Conservation (phyloP, 2,329 filamentous ascomycete species). For the Fusarium citri region DNA sequence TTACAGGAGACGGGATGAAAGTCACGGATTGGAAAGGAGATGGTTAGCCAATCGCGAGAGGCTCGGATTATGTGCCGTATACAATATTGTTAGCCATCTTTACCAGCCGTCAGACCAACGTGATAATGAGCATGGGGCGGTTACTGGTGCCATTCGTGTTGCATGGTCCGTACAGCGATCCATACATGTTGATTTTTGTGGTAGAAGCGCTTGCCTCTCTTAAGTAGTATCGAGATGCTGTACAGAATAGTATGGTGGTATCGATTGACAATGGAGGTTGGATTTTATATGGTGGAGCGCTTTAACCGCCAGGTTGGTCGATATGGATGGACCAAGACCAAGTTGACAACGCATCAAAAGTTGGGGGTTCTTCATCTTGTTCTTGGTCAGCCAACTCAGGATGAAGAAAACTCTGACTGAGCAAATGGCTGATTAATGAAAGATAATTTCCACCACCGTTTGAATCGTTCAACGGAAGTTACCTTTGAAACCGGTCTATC, state of each 20-base stretch:
- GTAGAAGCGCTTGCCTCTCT: neutral
- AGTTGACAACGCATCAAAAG: constrained; percentile 23
- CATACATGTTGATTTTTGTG: constrained; percentile 9
- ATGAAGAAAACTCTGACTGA: neutral
- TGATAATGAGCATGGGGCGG: constrained; percentile 18
- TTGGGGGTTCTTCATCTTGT: neutral
- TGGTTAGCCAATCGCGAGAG: neutral
- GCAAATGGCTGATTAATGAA: neutral
- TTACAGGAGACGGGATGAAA: constrained; percentile 31
- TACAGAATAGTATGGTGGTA: neutral
- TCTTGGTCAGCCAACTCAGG: neutral
- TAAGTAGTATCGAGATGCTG: neutral
- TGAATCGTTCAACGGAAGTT: constrained; percentile 10
- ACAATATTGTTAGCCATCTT: constrained; percentile 11
- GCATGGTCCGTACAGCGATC: constrained; percentile 22
- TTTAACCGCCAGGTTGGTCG: constrained; percentile 17
- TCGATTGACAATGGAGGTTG: neutral
- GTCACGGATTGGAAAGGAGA: constrained; percentile 9
- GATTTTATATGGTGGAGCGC: constrained; percentile 25
- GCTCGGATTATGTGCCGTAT: neutral
- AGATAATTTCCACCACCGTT: neutral
- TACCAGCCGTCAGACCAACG: neutral
- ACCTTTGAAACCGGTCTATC: constrained; percentile 20
- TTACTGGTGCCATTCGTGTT: constrained; percentile 24
- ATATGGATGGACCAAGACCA: constrained; percentile 3